Percentiles rank a stretch among this genome's conserved stretches.
phyloP scores from a whole-genome alignment of 1,284 basidiomycete species.

The Trametes polyzona region DNA sequence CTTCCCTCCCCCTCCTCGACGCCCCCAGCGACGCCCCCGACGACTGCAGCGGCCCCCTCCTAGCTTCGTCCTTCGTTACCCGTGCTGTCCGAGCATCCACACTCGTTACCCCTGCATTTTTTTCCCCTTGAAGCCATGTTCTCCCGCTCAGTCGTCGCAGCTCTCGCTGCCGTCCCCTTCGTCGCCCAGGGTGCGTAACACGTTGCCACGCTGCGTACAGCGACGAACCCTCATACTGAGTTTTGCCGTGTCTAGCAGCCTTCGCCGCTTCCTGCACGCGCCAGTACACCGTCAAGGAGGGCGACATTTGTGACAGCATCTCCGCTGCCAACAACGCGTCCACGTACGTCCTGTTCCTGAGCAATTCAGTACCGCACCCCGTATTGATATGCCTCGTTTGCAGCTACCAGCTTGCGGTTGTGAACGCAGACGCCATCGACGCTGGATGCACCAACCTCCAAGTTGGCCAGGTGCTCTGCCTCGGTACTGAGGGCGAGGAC shows the following conservation, averaged over 20 bases:
- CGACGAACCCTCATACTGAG: background rate
- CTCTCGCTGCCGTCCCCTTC: constrained; percentile 47
- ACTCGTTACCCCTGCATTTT: constrained; percentile 27
- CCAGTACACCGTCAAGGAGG: constrained; percentile 58
- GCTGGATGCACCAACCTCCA: constrained; percentile 58
- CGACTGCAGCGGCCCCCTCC: constrained; percentile 18
- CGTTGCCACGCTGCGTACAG: background rate
- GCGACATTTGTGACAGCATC: constrained; percentile 73
- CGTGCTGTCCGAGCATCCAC: constrained; percentile 27
- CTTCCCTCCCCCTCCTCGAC: constrained; percentile 1
- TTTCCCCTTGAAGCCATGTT: constrained; percentile 46
- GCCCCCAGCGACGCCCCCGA: constrained; percentile 22
- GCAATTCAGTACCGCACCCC: background rate
- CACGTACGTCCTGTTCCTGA: constrained; percentile 49
- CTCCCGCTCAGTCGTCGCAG: constrained; percentile 42
- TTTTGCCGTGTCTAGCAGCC: constrained; percentile 38
- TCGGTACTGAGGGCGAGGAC: constrained; percentile 37
- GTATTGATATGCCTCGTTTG: constrained; percentile 15
- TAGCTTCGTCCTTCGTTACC: constrained; percentile 25
- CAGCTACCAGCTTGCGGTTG: constrained; percentile 72
- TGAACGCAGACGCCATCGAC: constrained; percentile 58
- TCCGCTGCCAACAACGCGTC: constrained; percentile 67
- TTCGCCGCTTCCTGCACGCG: constrained; percentile 57
- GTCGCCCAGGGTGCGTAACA: constrained; percentile 46
- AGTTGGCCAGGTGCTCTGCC: constrained; percentile 46